A percentile compares a stretch with the other conserved stretches of the same genome.
These are phyloP conservation scores for Ramichloridium luteum DNA, from an alignment of 2,329 filamentous ascomycete genomes.

Conservation along the genomic window DNA sequence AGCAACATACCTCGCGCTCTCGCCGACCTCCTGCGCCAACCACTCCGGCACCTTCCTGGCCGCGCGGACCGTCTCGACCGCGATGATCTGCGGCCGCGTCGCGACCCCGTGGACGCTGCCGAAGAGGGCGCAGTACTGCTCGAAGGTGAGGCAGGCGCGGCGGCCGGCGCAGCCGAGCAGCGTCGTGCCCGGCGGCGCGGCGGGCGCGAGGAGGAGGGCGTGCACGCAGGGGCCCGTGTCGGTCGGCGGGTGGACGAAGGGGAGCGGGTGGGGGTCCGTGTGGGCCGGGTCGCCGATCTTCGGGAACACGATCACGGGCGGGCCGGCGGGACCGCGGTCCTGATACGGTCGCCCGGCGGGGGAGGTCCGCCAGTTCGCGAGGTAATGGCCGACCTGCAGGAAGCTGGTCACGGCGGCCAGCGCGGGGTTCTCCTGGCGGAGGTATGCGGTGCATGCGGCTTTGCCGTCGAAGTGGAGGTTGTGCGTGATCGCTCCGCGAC, in stretches of 20 bases:
- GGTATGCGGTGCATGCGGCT: no score
- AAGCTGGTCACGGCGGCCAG: slow-evolving; percentile 23
- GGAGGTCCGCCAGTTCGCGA: slow-evolving; percentile 19
- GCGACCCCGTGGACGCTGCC: slow-evolving; percentile 9
- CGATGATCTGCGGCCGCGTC: slow-evolving; percentile 2
- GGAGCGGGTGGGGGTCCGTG: slow-evolving; percentile 4
- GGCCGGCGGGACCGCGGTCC: no score
- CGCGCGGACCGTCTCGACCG: slow-evolving; percentile 4
- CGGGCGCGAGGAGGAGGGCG: slow-evolving; percentile 13
- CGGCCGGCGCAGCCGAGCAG: no score
- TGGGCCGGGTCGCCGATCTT: not conserved
- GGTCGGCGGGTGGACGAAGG: slow-evolving; percentile 17
- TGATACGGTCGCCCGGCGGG: slow-evolving; percentile 9
- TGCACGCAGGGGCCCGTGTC: slow-evolving; percentile 25
- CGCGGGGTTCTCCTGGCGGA: slow-evolving; percentile 30
- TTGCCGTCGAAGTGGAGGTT: slow-evolving; percentile 22
- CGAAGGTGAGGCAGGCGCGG: no score
- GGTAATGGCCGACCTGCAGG: slow-evolving; percentile 26
- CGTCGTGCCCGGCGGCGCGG: slow-evolving; percentile 8
- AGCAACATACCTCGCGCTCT: slow-evolving; percentile 9
- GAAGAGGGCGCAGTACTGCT: slow-evolving; percentile 6
- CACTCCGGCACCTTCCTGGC: no score
- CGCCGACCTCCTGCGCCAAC: slow-evolving; percentile 11
- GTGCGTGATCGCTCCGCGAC: slow-evolving; percentile 30
- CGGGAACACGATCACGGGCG: no score